These are phyloP conservation scores for Camillea tinctor DNA, from an alignment of 2,329 filamentous ascomycete species.

Conservation along the genomic window DNA sequence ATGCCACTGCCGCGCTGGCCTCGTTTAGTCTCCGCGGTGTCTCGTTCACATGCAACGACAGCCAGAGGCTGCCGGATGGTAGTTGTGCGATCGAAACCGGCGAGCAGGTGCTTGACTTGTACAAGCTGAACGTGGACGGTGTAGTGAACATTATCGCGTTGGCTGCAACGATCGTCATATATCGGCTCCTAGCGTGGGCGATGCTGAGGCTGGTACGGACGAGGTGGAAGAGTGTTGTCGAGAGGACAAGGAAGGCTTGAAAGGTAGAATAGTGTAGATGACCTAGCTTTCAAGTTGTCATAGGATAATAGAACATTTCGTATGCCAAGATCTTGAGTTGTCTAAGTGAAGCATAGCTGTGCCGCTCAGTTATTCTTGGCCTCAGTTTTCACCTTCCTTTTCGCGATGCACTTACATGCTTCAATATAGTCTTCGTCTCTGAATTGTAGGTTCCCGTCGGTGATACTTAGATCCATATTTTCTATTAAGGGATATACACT, in stretches of 20 bases:
- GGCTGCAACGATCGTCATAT: constrained; percentile 62
- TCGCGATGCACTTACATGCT: too few species aligned
- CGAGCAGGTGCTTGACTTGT: constrained; percentile 64
- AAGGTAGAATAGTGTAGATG: neutral
- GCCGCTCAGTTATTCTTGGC: too few species aligned
- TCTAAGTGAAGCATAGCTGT: neutral
- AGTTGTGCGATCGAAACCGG: constrained; percentile 65
- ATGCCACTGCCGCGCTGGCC: constrained; percentile 64
- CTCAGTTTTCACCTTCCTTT: too few species aligned
- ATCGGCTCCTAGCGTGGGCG: constrained; percentile 62
- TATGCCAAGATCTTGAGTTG: too few species aligned
- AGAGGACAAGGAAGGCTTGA: constrained; percentile 19
- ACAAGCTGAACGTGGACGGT: constrained; percentile 62
- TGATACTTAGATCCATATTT: neutral
- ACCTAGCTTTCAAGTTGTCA: too few species aligned
- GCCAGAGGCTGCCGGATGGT: constrained; percentile 59
- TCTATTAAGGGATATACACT: neutral
- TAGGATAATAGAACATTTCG: too few species aligned
- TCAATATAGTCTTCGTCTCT: too few species aligned
- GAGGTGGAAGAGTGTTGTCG: constrained; percentile 43
- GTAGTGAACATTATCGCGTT: constrained; percentile 61
- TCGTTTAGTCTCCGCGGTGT: constrained; percentile 63
- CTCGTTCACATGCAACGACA: constrained; percentile 61
- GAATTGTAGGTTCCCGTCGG: neutral
- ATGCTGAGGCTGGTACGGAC: constrained; percentile 55